A percentile compares a stretch with the other conserved stretches of the same genome.
These are phyloP conservation scores for Ophiocordyceps australis DNA, from an alignment of 2,329 filamentous ascomycete species.

Conservation along the genomic window DNA sequence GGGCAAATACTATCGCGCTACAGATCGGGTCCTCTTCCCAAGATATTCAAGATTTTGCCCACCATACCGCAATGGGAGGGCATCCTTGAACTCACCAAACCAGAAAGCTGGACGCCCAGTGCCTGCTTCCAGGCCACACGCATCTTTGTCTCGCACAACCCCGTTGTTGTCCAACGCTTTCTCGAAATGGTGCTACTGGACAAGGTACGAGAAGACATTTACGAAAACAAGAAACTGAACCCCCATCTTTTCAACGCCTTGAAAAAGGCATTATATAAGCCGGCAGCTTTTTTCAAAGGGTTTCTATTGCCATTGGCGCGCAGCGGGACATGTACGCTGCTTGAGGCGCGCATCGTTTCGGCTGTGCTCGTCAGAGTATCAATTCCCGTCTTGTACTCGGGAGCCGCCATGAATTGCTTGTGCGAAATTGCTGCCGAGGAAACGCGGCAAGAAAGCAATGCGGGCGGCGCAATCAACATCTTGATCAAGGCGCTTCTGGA, in stretches of 20 bases:
- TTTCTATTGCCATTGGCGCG: conserved; percentile 80
- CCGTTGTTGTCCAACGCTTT: conserved; percentile 65
- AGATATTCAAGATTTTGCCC: conserved; percentile 93
- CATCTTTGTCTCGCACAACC: conserved; percentile 78
- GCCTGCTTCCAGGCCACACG: conserved; percentile 74
- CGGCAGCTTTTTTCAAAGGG: conserved; percentile 91
- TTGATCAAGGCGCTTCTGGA: conserved; percentile 87
- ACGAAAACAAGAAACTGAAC: conserved; percentile 86
- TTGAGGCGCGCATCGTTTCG: conserved; percentile 82
- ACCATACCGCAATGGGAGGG: conserved; percentile 84
- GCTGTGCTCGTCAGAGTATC: conserved; percentile 72
- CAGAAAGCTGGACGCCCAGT: conserved; percentile 58
- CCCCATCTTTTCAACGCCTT: conserved; percentile 85
- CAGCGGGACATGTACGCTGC: conserved; percentile 73
- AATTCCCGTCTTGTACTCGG: conserved; percentile 81
- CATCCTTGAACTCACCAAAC: conserved; percentile 67
- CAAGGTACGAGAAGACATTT: conserved; percentile 82
- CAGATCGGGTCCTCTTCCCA: conserved; percentile 90
- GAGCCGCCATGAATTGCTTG: conserved; percentile 74
- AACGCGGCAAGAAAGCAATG: conserved; percentile 65
- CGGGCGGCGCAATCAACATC: conserved; percentile 81
- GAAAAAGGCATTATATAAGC: conserved; percentile 87
- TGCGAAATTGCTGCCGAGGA: conserved; percentile 92
- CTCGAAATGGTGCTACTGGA: conserved; percentile 77
- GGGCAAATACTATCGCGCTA: conserved; percentile 80